A percentile compares a stretch with the other conserved stretches of the same genome.
phyloP scores from a whole-genome alignment of 495 filamentous ascomycete species.

The Tetracladium setigerum region DNA sequence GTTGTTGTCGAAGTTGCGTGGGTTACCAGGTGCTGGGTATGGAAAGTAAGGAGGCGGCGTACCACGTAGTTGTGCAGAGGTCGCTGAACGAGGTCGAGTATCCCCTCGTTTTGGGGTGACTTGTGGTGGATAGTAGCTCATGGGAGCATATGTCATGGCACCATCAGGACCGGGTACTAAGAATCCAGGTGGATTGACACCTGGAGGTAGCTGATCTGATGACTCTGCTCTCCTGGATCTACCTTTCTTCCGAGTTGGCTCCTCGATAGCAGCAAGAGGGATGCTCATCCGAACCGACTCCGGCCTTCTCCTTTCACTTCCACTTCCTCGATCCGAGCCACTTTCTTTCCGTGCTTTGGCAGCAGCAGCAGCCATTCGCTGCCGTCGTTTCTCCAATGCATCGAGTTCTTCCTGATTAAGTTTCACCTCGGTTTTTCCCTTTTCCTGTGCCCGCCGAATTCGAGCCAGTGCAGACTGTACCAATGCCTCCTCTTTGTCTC shows the following conservation, averaged over 20 bases:
- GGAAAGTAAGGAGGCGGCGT: conserved; percentile 3
- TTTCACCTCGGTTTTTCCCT: conserved; percentile 68
- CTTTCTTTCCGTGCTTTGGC: conserved; percentile 13
- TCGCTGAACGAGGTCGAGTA: conserved; percentile 19
- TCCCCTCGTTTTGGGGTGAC: conserved; percentile 20
- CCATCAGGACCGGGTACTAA: conserved; percentile 23
- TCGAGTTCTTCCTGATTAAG: conserved; percentile 67
- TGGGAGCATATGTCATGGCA: conserved; percentile 14
- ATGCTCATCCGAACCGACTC: conserved; percentile 13
- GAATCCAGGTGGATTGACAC: conserved; percentile 16
- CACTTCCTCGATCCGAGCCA: conserved; percentile 19
- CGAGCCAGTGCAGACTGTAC: conserved; percentile 67
- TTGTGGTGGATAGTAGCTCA: conserved; percentile 18
- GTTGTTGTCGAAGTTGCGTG: conserved; percentile 15
- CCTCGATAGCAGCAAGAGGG: conserved; percentile 12
- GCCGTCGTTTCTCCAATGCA: conserved; percentile 58
- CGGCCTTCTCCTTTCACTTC: conserved; percentile 14
- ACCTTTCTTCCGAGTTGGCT: conserved; percentile 19
- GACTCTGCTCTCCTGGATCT: conserved; percentile 13
- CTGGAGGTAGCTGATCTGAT: conserved; percentile 7
- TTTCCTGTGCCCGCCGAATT: conserved; percentile 64
- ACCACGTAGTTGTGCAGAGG: conserved; percentile 13
- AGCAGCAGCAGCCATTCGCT: conserved; percentile 42
- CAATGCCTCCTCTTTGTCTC: conserved; percentile 63
- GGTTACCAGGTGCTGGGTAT: conserved; percentile 2